Evolutionary conservation across 306 rosid genomes (phyloP), one percentile per base, ranked within the genome.

Genomic region (Spatholobus suberectus): DNA sequence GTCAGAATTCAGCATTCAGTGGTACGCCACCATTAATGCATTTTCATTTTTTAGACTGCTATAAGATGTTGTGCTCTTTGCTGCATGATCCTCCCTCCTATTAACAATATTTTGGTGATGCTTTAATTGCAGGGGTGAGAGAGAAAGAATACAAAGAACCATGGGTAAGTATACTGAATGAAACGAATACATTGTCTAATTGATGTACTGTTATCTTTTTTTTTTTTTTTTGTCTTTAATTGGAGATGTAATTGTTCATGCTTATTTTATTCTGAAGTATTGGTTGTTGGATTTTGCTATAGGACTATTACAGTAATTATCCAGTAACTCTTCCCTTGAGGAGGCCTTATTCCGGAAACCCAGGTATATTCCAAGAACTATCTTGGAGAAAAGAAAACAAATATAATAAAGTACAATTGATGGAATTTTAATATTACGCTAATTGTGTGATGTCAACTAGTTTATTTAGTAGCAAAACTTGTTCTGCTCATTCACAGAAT

Each of bases 121-220:
- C 79, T 76, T 84, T 68, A 23, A 55, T 76, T 32, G 34, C 83
- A 21, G 90, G 63, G 8, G 15, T 1, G 20, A 78, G 40, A 54
- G 89, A 85, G 88, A 90, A 90, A 90, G 97, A 96, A 69, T 93
- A 92, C 87, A 63, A 58, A 76, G 97, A 91, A 79, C 97, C 97
- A 63, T 92, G 94, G 94, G 98, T 93, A 51, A 68, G 92, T 87
- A 61, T 77, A 77, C 52, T 37, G 66, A 74, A 21, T 23, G 52
- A 80, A 75, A 51, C 12, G n/a, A 59, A 67, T 65, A n/a, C 40
- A 70, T 23, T 46, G 55, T 63, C 29, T 74, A 37, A 43, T 47
- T 77, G 49, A 49, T 81, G 44, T 73, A 34, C 55, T 75, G 32
- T 49, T 17, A 10, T 70, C 23, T 23, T 23, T 58, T 37, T 29